These are phyloP conservation scores for Tricholoma sp. DNA, from an alignment of 768 basidiomycete species.

Conservation along the genomic window DNA sequence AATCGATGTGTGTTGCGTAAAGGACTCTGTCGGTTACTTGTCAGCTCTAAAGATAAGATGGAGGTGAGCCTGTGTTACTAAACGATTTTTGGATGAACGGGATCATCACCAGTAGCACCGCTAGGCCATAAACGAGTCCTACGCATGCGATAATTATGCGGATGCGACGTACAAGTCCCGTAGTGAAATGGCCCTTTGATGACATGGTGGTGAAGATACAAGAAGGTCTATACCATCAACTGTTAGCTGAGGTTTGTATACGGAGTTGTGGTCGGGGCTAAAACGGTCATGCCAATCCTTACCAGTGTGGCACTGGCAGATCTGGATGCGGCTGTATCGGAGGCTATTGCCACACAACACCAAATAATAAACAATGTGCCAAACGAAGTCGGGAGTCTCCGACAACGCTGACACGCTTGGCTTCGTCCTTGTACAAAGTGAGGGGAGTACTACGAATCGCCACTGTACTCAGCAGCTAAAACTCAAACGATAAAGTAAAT, in stretches of 20 bases:
- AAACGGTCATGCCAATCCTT: no score
- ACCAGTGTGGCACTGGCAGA: no score
- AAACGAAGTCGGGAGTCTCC: background rate
- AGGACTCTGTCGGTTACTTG: constrained; percentile 21
- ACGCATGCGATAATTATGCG: constrained; percentile 3
- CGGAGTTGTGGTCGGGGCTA: no score
- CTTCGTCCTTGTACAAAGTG: background rate
- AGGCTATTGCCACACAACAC: background rate
- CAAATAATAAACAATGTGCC: background rate
- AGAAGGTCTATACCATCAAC: background rate
- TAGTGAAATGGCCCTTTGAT: background rate
- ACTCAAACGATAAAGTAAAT: background rate
- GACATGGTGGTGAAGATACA: background rate
- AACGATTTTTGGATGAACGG: constrained; percentile 30
- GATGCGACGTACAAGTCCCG: background rate
- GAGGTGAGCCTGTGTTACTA: background rate
- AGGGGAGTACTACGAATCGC: background rate
- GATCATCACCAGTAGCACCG: constrained; percentile 30
- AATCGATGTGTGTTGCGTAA: constrained; percentile 35
- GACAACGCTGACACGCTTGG: no score
- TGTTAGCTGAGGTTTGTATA: no score
- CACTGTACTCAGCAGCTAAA: background rate
- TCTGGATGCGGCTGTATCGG: background rate
- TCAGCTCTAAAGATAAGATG: background rate
- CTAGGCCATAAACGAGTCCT: constrained; percentile 17